Evolutionary conservation across 768 basidiomycete species (phyloP), one percentile per base, ranked within the genome.

Genomic region (Pleurotus eryngii): DNA sequence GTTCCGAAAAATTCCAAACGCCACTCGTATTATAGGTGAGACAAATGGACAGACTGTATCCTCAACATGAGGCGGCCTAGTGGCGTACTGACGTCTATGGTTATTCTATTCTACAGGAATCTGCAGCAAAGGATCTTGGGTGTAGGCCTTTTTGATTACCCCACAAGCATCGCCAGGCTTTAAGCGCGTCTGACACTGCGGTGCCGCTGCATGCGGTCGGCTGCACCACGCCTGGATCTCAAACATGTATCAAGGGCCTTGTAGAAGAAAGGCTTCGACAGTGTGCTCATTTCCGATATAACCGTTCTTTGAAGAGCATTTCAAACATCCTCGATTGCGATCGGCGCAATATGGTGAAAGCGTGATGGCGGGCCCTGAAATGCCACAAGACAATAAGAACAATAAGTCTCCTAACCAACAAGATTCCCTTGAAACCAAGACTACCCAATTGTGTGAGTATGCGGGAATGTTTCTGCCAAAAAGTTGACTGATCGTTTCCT

Each of bases 371-470:
- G 51, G 18, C 39, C 26, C 51, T 54, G 51, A 54, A 54, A 17
- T 39, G 18, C 42, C 42, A 22, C 42, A 74, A 76, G 72, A 78
- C 77, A 78, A 77, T 76, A 77, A 75, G 66, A 72, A 76, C 76
- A 77, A 78, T 77, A 75, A 50, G 27, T 27, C 49, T 27, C 49
- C 49, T 50, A 35, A 35, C 30, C 20, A 50, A 20, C 27, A 50
- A n/a, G 49, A 15, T 50, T 20, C 27, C 30, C n/a, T 37, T 51
- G 49, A 51, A 51, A 51, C 49, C 49, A 51, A 51, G 49, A 37
- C 49, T 51, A 51, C 49, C 30, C 42, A 45, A 50, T 50, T 50
- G 49, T 50, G 12, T 27, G 20, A 12, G 11, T n/a, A 30, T 27
- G 14, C 49, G 26, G 9, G 15, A 24, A 50, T 50, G 27, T 50